Conservation (phyloP, 164 flowering plant species). For the Brasenia schreberi region DNA sequence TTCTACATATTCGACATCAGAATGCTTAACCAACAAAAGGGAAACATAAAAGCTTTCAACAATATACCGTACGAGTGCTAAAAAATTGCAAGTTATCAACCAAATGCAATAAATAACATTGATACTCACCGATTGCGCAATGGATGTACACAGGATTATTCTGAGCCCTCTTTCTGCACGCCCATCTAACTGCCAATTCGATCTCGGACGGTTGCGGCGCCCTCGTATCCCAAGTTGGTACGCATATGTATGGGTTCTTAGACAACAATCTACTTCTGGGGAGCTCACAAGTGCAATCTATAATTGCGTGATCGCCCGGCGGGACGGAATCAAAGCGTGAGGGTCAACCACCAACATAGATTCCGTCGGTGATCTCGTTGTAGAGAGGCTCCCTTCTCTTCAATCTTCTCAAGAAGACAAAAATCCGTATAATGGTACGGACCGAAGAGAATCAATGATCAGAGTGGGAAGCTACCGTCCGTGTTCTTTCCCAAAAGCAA, state of each 20-base stretch:
- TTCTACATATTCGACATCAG: no score
- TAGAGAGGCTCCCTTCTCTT: conserved; percentile 49
- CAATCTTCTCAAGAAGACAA: conserved; percentile 35
- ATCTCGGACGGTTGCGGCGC: conserved; percentile 57
- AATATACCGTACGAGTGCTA: no score
- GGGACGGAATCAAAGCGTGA: conserved; percentile 38
- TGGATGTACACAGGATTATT: conserved; percentile 56
- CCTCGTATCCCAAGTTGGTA: conserved; percentile 91
- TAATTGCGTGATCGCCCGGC: conserved; percentile 64
- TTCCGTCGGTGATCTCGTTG: conserved; percentile 50
- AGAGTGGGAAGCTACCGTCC: conserved; percentile 64
- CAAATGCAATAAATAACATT: neutral
- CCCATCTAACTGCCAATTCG: conserved; percentile 80
- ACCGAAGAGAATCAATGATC: conserved; percentile 52
- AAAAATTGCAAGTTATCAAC: neutral
- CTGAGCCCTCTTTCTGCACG: conserved; percentile 60
- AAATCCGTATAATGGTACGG: conserved; percentile 48
- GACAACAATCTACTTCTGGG: conserved; percentile 36
- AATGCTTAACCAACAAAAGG: no score
- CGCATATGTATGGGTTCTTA: conserved; percentile 42
- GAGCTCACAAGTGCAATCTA: conserved; percentile 87
- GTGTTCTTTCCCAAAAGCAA: conserved; percentile 58
- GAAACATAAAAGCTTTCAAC: no score
- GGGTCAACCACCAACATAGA: conserved; percentile 95
- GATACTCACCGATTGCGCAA: conserved; percentile 67